A percentile compares a stretch with the other conserved stretches of the same genome.
Evolutionary conservation across 768 basidiomycete species (phyloP).

Genomic region (Sarcomyxa edulis): DNA sequence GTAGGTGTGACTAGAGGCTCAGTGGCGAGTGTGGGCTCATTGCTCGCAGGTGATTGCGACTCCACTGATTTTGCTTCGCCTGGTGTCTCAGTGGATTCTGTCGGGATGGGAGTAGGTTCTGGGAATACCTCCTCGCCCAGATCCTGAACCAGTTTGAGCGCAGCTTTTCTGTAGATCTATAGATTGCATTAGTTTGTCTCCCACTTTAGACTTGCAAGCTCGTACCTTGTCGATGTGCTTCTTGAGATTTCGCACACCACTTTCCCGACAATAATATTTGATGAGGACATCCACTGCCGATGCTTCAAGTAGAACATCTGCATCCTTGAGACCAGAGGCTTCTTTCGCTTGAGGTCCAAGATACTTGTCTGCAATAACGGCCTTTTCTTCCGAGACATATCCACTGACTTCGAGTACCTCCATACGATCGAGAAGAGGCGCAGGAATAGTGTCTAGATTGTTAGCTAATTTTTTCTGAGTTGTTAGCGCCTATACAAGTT

Average conservation of each 20-base stretch:
- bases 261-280: conserved; percentile 96
- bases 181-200: too few species aligned
- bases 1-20: conserved; percentile 9
- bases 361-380: conserved; percentile 81
- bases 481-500: too few species aligned
- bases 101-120: conserved; percentile 40
- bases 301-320: conserved; percentile 75
- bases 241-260: conserved; percentile 94
- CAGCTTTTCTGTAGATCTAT: conserved; percentile 95
- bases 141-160: conserved; percentile 84
- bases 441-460: conserved; percentile 89
- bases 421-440: conserved; percentile 92
- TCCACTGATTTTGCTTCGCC: conserved; percentile 35
- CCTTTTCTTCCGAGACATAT: conserved; percentile 92
- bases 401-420: conserved; percentile 93
- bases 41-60: conserved; percentile 41
- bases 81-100: conserved; percentile 8
- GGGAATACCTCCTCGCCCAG: conserved; percentile 84
- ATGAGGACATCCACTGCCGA: conserved; percentile 83
- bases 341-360: conserved; percentile 93
- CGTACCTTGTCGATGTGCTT: conserved; percentile 96
- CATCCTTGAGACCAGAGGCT: conserved; percentile 78
- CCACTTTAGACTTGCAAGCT: background rate
- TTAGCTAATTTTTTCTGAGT: conserved; percentile 46
- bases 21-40: conserved; percentile 21